A percentile compares a stretch with the other conserved stretches of the same genome.
phyloP scores from a whole-genome alignment of 2,329 filamentous ascomycete species.

The Hypoxylon sp. region DNA sequence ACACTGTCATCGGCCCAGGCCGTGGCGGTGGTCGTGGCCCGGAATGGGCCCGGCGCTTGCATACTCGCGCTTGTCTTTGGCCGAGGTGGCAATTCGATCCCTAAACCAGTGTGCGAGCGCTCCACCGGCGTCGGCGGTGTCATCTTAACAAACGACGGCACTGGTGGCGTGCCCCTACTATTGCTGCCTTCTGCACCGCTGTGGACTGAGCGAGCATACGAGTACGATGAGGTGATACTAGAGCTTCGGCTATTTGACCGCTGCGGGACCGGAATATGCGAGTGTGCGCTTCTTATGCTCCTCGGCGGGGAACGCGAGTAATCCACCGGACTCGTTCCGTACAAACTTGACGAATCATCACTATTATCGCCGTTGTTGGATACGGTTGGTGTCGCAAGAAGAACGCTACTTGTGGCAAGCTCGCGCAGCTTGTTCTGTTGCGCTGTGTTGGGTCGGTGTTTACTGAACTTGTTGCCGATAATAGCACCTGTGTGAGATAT shows the following conservation, averaged over 20 bases:
- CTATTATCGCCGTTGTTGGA: slow-evolving; percentile 59
- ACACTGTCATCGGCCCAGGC: slow-evolving; percentile 22
- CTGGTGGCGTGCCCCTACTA: slow-evolving; percentile 37
- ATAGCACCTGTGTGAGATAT: slow-evolving; percentile 97
- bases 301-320: slow-evolving; percentile 67
- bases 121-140: slow-evolving; percentile 43
- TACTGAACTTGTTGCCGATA: slow-evolving; percentile 95
- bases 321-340: slow-evolving; percentile 63
- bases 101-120: slow-evolving; percentile 38
- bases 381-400: slow-evolving; percentile 59
- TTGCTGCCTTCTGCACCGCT: slow-evolving; percentile 35
- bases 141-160: slow-evolving; percentile 47
- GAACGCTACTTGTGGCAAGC: slow-evolving; percentile 78
- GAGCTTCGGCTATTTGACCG: slow-evolving; percentile 61
- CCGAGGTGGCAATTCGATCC: slow-evolving; percentile 38
- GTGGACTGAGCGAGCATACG: slow-evolving; percentile 43
- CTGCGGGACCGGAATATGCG: slow-evolving; percentile 55
- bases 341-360: slow-evolving; percentile 65
- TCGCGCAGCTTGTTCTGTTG: slow-evolving; percentile 83
- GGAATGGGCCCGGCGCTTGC: slow-evolving; percentile 30
- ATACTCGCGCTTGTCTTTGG: slow-evolving; percentile 43
- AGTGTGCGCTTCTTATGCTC: slow-evolving; percentile 60
- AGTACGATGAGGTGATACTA: slow-evolving; percentile 58
- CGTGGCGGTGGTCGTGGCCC: slow-evolving; percentile 17
- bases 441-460: slow-evolving; percentile 81